Evolutionary conservation across 306 rosid genomes (phyloP), one percentile per base, ranked within the genome.

Genomic region (Abrus pulchellus): DNA sequence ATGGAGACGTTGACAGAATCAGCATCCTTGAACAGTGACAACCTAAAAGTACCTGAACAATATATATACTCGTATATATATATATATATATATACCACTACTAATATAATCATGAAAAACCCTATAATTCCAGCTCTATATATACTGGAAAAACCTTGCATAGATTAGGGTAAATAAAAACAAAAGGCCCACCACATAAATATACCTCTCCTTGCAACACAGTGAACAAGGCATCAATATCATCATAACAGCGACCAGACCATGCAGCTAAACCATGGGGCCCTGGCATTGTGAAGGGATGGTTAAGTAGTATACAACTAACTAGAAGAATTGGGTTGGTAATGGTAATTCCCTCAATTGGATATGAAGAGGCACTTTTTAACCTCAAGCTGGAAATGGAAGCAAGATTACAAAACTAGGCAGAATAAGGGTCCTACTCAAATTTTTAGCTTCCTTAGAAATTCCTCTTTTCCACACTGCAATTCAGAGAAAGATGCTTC

Each of bases 311-410:
- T n/a, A 38, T 45, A 45, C 54, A 64, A 38, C 72, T 52, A 47
- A 53, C 36, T 61, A 32, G 48, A 33, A 61, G 56, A 72, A 53
- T 68, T 50, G 68, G 57, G 65, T 48, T 62, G 59, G 67, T 45
- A 45, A 29, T 29, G 47, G 67, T 45, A 45, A 29, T 29, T 40
- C 32, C 59, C 77, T 72, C 11, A 82, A 62, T 41, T 74, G 67
- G 73, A 48, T 68, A 47, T 72, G 32, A 75, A 20, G 75, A 74
- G 68, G 7, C 68, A 75, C 53, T 33, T 60, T 80, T 82, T 49
- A 70, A 79, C 85, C 81, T 50, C 2, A 79, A 76, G 14, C 85
- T 43, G 43, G 50, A 85, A 87, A 68, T 45, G 72, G 87, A 68
- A 72, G 45, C 36, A 41, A 36, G 36, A 29, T 49, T 11, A 61